Evolutionary conservation across 1,139 yeast genomes (phyloP), one percentile per base, ranked within the genome.

Genomic region (Suhomyces terraborum): DNA sequence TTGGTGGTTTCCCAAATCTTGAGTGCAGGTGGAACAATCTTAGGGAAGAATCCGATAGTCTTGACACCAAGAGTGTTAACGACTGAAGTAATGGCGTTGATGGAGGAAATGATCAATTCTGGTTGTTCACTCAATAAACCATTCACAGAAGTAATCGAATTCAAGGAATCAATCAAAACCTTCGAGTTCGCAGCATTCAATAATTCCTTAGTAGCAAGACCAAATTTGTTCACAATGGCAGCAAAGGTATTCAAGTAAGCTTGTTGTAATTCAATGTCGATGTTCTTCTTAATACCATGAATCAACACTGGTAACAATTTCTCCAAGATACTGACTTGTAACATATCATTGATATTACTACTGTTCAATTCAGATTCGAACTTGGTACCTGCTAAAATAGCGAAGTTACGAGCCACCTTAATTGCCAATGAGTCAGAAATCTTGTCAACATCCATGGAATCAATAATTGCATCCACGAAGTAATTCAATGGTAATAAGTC

Each of bases 21-120:
- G 46, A 88, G 73, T 7, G 88, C 73, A 10, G 88, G 87, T 10
- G 93, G 89, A 45, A 93, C 79, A 54, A 91, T 82, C 61, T 82
- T 84, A 23, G 96, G 88, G 72, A 88, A 88, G 55, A 75, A 79
- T 6, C 96, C 94, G 61, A 93, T 84, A 45, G 84, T 75, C 56
- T 88, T 86, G 20, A 95, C 93, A 35, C 98, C 98, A 38, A 91
- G 65, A 13, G 80, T 76, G 41, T 82, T 79, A 40, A 88, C 77
- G 43, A 88, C 67, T 47, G 83, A 81, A 40, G 88, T 80, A 47
- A 88, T 77, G 43, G 85, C 82, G 54, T 84, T 79, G 44, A 89
- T 72, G 1, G 96, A 79, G 1, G 96, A 79, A 35, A 93, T 78
- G 30, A 83, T 72, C n/a, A 86, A 67, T 53, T 86, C 94, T 2